Base-by-base conservation (phyloP, 768 basidiomycete species). In the Boletus subparvulus region DNA sequence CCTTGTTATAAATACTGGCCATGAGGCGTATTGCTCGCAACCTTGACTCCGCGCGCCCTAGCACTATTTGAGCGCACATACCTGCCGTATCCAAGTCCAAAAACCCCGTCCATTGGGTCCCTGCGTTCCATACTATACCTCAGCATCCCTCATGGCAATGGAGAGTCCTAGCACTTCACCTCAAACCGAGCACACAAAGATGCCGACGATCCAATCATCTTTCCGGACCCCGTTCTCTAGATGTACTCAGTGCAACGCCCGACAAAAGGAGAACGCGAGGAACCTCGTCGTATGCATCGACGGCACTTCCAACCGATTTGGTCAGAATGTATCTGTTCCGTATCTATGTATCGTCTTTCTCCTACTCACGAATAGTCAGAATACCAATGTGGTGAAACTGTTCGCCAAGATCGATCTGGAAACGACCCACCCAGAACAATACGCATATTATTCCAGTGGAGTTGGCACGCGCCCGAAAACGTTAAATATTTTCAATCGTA, bases 321-420 rank as follows among this genome's bases (percentile, higher is more conserved):
- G 66, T 8, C 52, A 55, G 10, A 67, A 65, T 33, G 66, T 65
- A 40, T 37, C 14, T 37, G 8, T 32, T 30, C 28, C 7, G 1
- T n/a, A 16, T 24, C 17, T 28, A 39, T 45, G 7, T 11, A 3
- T 4, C 3, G 4, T 16, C 28, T 24, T 43, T 45, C n/a, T 26
- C 10, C 39, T 14, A 41, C 55, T 67, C 13, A 67, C 36, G 11
- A 28, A 13, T 13, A n/a, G 19, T 12, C 53, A 78, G 76, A 74
- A 74, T 40, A 74, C 73, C 51, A 73, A 76, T 35, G 64, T 77
- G n/a, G 62, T 76, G n/a, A 72, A 75, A 50, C 48, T 76, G 2
- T 74, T 74, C 43, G 61, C 59, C 36, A 65, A 62, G 6, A 55
- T 76, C n/a, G 54, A 68, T 16, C 45, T 59, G 6, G 59, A 69